Evolutionary conservation across 2,329 filamentous ascomycete species (phyloP).

Genomic region (Ophiostoma sp.): DNA sequence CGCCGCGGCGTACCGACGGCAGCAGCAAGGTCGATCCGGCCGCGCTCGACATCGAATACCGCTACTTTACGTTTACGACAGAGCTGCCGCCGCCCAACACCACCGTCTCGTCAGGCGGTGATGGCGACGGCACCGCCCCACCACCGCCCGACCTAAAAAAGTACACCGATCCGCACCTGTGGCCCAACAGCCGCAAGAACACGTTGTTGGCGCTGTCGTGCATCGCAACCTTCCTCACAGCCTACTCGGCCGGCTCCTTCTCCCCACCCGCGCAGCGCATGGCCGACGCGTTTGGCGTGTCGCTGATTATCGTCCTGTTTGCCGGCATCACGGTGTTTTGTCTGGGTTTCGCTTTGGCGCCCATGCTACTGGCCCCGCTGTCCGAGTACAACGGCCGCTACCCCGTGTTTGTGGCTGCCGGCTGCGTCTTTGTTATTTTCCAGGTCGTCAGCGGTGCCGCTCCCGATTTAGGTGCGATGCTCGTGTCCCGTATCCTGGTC

Average conservation of each 20-base stretch:
- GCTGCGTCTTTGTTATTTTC: slow-evolving; percentile 68
- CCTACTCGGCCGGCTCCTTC: slow-evolving; percentile 80
- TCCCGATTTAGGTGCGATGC: slow-evolving; percentile 67
- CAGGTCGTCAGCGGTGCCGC: slow-evolving; percentile 75
- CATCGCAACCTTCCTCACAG: slow-evolving; percentile 72
- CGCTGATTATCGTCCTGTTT: slow-evolving; percentile 59
- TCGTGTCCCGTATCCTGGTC: slow-evolving; percentile 72
- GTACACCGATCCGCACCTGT: slow-evolving; percentile 71
- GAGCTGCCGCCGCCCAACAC: slow-evolving; percentile 37
- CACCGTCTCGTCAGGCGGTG: background rate
- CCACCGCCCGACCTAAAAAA: slow-evolving; percentile 63
- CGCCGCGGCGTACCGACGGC: background rate
- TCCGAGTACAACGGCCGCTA: slow-evolving; percentile 85
- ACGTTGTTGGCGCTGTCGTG: slow-evolving; percentile 73
- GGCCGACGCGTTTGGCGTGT: slow-evolving; percentile 64
- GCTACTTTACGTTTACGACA: slow-evolving; percentile 47
- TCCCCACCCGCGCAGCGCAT: slow-evolving; percentile 68
- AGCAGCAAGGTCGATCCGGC: slow-evolving; percentile 1
- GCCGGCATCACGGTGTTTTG: slow-evolving; percentile 82
- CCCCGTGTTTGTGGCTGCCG: slow-evolving; percentile 76
- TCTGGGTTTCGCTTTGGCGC: slow-evolving; percentile 74
- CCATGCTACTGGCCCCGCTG: slow-evolving; percentile 86
- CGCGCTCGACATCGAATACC: slow-evolving; percentile 37
- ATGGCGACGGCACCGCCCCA: slow-evolving; percentile 35
- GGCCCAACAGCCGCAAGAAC: slow-evolving; percentile 69